phyloP scores from a whole-genome alignment of 1,284 basidiomycete genomes.

The Rhodofomes roseus region DNA sequence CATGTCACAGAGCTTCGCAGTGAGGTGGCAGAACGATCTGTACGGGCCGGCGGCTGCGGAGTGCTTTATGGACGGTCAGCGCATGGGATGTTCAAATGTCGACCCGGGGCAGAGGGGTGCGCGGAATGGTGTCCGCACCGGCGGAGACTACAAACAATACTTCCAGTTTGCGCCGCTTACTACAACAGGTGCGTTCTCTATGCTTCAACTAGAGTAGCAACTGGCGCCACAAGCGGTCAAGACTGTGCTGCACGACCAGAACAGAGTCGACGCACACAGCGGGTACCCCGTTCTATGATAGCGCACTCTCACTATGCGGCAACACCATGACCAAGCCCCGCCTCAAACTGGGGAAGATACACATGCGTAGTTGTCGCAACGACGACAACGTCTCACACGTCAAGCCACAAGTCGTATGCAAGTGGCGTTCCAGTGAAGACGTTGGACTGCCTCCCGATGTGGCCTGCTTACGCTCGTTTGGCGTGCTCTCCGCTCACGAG shows the following conservation, averaged over 20 bases:
- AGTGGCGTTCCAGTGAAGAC: background rate
- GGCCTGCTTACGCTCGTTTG: too few species aligned
- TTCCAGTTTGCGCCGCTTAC: conserved; percentile 7
- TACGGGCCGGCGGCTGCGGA: background rate
- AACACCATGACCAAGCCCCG: too few species aligned
- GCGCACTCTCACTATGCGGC: background rate
- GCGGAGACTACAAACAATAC: background rate
- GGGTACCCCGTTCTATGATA: too few species aligned
- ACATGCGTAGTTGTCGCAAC: background rate
- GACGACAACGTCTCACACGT: background rate
- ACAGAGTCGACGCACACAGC: background rate
- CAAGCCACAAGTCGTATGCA: background rate
- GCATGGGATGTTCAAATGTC: conserved; percentile 3
- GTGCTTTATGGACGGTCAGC: conserved; percentile 10
- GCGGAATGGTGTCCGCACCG: background rate
- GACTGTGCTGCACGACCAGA: background rate
- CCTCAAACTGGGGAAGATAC: background rate
- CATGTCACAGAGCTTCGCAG: conserved; percentile 2
- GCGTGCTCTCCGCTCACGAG: too few species aligned
- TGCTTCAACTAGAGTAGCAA: background rate
- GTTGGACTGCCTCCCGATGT: too few species aligned
- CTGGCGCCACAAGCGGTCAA: background rate
- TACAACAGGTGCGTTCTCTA: conserved; percentile 3
- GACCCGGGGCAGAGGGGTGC: background rate
- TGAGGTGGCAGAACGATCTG: conserved; percentile 5